Percentiles rank a stretch among this genome's conserved stretches.
These are phyloP conservation scores for Hypoxylon lenormandii DNA, from an alignment of 495 filamentous ascomycete genomes.

Conservation along the genomic window DNA sequence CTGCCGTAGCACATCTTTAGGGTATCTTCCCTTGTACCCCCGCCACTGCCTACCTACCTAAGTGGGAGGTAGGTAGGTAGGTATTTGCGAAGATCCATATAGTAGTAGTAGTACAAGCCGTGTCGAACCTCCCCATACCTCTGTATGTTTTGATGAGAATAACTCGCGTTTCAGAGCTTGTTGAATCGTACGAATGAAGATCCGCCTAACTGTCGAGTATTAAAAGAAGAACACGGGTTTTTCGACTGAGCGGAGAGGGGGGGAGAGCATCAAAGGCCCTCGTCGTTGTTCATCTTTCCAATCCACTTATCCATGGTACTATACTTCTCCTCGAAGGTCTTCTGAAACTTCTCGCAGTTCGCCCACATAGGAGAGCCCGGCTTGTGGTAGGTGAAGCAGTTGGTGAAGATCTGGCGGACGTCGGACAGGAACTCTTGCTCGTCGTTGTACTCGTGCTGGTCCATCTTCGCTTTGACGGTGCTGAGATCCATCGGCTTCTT, in stretches of 20 bases:
- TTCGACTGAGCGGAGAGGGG: neutral
- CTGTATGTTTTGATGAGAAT: too few species aligned
- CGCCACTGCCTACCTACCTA: too few species aligned
- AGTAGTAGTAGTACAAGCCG: conserved; percentile 23
- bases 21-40: too few species aligned
- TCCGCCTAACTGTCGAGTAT: neutral
- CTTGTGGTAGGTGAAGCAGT: conserved; percentile 63
- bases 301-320: conserved; percentile 64
- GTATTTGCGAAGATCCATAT: conserved; percentile 17
- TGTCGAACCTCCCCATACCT: neutral
- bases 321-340: conserved; percentile 65
- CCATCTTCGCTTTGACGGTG: conserved; percentile 65
- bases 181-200: conserved; percentile 1
- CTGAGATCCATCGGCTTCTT: conserved; percentile 63
- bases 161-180: too few species aligned
- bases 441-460: conserved; percentile 54
- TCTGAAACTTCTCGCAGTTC: conserved; percentile 61
- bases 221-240: neutral
- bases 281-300: conserved; percentile 60
- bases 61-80: too few species aligned
- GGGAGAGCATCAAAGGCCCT: conserved; percentile 41
- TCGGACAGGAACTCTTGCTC: conserved; percentile 60
- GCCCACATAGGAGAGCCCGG: conserved; percentile 58
- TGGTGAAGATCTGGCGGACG: conserved; percentile 63
- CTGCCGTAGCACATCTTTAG: too few species aligned